Evolutionary conservation across 2,329 filamentous ascomycete species (phyloP), one percentile per base, ranked within the genome.

Genomic region (Arthrinium phaeospermum): DNA sequence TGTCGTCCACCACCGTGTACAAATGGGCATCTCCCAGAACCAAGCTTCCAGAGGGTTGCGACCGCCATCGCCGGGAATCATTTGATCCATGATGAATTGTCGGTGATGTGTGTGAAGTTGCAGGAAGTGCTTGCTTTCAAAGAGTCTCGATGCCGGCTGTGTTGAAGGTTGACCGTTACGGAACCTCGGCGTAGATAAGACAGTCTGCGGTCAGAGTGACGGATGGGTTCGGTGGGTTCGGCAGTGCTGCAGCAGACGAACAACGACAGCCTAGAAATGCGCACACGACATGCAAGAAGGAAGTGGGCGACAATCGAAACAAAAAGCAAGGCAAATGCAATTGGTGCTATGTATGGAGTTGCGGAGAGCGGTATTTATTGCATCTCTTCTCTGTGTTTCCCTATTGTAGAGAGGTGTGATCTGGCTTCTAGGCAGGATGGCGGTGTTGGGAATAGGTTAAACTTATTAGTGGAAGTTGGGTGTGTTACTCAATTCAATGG

Each of bases 11-110:
- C 94, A 97, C 74, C 96, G 88, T 49, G 96, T 99, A 83, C 95
- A 97, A 37, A 96, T 91, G 4, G 96, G 96, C 93, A 98, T 98
- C 83, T 99, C 96, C 89, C 94, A 98, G 83, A 98, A 98, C 96
- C 96, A 99, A 77, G 96, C 93, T 83, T 98, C 96, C 10, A 99
- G 88, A 57, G 96, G 96, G 79, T 98, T 86, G 71, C 88, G 86
- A 73, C 88, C 90, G 76, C 87, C 89, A 72, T 89, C 89, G 73
- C 84, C 83, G 49, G 73, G 83, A 80, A 90, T 87, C 78, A 89
- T 86, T 78, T 89, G 87, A 76, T 90, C 88, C 88, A 90, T 90
- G 74, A 46, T 75, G 57, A 24, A 22, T 64, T 64, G 19, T 41
- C 8, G 53, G 16, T 37, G 30, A 14, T n/a, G 34, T 64, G 34